phyloP scores from a whole-genome alignment of 2,329 filamentous ascomycete genomes.

The Neofusicoccum parvum region DNA sequence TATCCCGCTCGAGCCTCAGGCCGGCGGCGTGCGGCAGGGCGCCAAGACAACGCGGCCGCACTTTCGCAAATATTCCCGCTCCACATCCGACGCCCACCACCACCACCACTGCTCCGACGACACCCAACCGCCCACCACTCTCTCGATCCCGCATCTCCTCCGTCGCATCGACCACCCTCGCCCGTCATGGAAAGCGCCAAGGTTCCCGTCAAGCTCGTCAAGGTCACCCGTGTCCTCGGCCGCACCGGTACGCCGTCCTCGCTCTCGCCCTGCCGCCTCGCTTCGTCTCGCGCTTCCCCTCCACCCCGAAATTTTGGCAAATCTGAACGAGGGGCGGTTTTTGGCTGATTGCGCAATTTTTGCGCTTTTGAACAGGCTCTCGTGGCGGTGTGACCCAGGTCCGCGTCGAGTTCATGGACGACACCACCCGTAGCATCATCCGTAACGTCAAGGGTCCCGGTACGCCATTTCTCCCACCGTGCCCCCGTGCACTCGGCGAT shows the following conservation, averaged over 20 bases:
- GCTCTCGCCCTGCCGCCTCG: neutral
- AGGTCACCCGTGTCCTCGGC: slow-evolving; percentile 95
- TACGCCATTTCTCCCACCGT: slow-evolving; percentile 53
- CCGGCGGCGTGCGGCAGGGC: slow-evolving; percentile 13
- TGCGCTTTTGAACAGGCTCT: slow-evolving; percentile 65
- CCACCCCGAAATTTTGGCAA: neutral
- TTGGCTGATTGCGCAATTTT: slow-evolving; percentile 1
- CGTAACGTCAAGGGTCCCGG: slow-evolving; percentile 99
- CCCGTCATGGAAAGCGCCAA: slow-evolving; percentile 82
- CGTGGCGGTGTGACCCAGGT: slow-evolving; percentile 99
- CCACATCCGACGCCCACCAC: neutral
- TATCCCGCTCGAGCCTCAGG: slow-evolving; percentile 7
- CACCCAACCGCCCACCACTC: slow-evolving; percentile 1
- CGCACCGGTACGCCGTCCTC: slow-evolving; percentile 77
- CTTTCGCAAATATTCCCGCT: slow-evolving; percentile 20
- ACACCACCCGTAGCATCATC: slow-evolving; percentile 97
- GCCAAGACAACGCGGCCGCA: slow-evolving; percentile 19
- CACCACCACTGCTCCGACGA: neutral
- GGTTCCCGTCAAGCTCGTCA: slow-evolving; percentile 98
- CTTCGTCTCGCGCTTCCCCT: neutral
- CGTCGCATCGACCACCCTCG: neutral
- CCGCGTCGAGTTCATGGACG: slow-evolving; percentile 99
- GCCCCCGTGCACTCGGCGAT: too few relatives aligned
- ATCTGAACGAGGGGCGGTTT: neutral
- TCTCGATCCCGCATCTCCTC: neutral